These are phyloP conservation scores for Podila verticillata DNA, from an alignment of 192 early-diverging fungal genomes.

Conservation along the genomic window DNA sequence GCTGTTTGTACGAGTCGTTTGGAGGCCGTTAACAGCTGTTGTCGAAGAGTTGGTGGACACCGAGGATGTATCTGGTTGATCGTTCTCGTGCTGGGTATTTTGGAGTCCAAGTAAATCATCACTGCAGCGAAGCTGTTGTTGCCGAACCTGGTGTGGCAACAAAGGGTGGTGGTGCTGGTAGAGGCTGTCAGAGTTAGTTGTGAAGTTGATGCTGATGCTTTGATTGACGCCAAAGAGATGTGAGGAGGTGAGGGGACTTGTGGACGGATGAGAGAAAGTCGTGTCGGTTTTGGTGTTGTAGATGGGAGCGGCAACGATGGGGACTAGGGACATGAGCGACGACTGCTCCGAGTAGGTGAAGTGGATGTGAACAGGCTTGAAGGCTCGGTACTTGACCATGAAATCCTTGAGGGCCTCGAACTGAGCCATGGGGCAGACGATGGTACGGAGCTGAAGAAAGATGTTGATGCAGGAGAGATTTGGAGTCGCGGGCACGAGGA, in stretches of 20 bases:
- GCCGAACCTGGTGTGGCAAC: neutral
- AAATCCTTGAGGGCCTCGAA: slow-evolving; percentile 49
- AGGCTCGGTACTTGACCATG: slow-evolving; percentile 42
- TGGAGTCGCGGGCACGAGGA: slow-evolving; percentile 28
- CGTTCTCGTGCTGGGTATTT: neutral
- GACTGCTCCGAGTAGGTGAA: slow-evolving; percentile 43
- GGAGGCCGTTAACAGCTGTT: neutral
- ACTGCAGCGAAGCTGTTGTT: neutral
- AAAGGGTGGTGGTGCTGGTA: slow-evolving; percentile 35
- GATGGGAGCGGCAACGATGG: slow-evolving; percentile 33
- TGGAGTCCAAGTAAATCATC: neutral
- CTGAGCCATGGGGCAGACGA: slow-evolving; percentile 45
- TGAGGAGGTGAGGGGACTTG: slow-evolving; percentile 27
- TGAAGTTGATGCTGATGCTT: slow-evolving; percentile 46
- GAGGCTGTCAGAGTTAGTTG: slow-evolving; percentile 25
- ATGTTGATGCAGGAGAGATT: slow-evolving; percentile 29
- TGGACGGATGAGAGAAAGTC: slow-evolving; percentile 20
- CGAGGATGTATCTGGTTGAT: neutral
- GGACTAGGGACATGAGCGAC: slow-evolving; percentile 35
- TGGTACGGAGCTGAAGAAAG: slow-evolving; percentile 24
- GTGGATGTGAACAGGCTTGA: slow-evolving; percentile 41
- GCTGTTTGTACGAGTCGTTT: neutral
- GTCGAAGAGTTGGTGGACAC: neutral
- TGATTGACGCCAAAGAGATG: slow-evolving; percentile 33
- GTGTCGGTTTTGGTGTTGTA: slow-evolving; percentile 33